Evolutionary conservation across 306 rosid genomes (phyloP).

Genomic region (Gleditsia sinensis): DNA sequence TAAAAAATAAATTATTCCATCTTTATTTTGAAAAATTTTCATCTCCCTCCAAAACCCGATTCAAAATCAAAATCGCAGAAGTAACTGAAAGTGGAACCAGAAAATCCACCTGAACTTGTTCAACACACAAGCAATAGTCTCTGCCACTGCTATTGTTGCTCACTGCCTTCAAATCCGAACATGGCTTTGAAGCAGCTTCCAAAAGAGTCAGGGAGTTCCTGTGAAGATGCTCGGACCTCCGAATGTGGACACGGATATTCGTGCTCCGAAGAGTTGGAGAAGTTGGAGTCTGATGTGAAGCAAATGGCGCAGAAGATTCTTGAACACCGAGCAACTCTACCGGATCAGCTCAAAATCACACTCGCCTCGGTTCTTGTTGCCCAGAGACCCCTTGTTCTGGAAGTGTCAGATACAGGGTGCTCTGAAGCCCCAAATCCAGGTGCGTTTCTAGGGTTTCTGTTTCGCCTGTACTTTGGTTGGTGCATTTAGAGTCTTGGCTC

Average conservation of each 20-base stretch:
- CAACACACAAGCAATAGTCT: neutral
- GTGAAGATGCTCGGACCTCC: slow-evolving; percentile 36
- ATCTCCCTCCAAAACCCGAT: too few relatives aligned
- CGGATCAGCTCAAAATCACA: slow-evolving; percentile 63
- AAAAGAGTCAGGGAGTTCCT: slow-evolving; percentile 16
- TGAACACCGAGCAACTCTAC: slow-evolving; percentile 58
- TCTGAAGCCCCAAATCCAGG: slow-evolving; percentile 17
- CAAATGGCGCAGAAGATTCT: slow-evolving; percentile 66
- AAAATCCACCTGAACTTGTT: neutral
- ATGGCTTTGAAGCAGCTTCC: slow-evolving; percentile 40
- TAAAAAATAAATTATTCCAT: too few relatives aligned
- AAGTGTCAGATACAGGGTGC: slow-evolving; percentile 38
- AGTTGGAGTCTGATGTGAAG: slow-evolving; percentile 57
- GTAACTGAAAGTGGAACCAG: neutral
- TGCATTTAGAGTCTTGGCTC: neutral
- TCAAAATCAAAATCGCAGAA: neutral
- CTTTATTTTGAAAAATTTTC: too few relatives aligned
- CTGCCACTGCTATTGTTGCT: neutral
- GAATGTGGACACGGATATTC: slow-evolving; percentile 19
- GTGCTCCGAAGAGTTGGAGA: slow-evolving; percentile 28
- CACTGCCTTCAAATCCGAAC: neutral
- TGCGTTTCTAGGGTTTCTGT: slow-evolving; percentile 38
- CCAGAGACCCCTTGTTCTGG: slow-evolving; percentile 53
- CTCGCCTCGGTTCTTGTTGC: slow-evolving; percentile 52
- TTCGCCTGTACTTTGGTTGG: neutral